Conservation (phyloP, 2,329 filamentous ascomycete species). For the Zopfia rhizophila region DNA sequence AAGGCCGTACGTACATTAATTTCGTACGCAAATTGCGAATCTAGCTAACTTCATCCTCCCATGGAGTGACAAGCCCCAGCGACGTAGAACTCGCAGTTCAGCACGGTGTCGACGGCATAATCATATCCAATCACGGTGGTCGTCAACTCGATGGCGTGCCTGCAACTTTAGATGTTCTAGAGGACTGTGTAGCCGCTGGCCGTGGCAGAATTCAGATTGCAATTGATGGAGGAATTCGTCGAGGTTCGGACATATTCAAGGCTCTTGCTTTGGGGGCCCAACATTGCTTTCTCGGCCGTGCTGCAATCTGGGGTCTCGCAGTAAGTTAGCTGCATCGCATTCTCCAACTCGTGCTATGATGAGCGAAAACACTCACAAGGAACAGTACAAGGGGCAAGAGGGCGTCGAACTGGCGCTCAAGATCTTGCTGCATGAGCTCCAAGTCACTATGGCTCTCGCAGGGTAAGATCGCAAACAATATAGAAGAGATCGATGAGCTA, state of each 20-base stretch:
- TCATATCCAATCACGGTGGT: slow-evolving; percentile 69
- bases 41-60: too few relatives aligned
- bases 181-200: slow-evolving; percentile 51
- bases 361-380: slow-evolving; percentile 7
- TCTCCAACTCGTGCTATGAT: not conserved
- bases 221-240: slow-evolving; percentile 68
- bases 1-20: slow-evolving; percentile 42
- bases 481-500: slow-evolving; percentile 15
- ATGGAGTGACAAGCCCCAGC: slow-evolving; percentile 47
- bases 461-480: slow-evolving; percentile 28
- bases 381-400: slow-evolving; percentile 48
- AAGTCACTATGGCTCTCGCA: slow-evolving; percentile 40
- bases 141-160: slow-evolving; percentile 67
- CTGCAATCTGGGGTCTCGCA: slow-evolving; percentile 62
- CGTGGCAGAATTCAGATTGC: slow-evolving; percentile 66
- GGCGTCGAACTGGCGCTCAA: slow-evolving; percentile 57
- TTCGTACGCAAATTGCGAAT: not conserved
- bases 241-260: slow-evolving; percentile 68
- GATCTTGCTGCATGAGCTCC: slow-evolving; percentile 48
- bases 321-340: slow-evolving; percentile 34
- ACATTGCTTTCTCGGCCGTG: slow-evolving; percentile 61
- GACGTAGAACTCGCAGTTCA: slow-evolving; percentile 58
- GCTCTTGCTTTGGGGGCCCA: slow-evolving; percentile 64
- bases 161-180: slow-evolving; percentile 62
- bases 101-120: slow-evolving; percentile 51